A percentile compares a stretch with the other conserved stretches of the same genome.
phyloP scores from a whole-genome alignment of 768 basidiomycete genomes.

The Scleroderma citrinum region DNA sequence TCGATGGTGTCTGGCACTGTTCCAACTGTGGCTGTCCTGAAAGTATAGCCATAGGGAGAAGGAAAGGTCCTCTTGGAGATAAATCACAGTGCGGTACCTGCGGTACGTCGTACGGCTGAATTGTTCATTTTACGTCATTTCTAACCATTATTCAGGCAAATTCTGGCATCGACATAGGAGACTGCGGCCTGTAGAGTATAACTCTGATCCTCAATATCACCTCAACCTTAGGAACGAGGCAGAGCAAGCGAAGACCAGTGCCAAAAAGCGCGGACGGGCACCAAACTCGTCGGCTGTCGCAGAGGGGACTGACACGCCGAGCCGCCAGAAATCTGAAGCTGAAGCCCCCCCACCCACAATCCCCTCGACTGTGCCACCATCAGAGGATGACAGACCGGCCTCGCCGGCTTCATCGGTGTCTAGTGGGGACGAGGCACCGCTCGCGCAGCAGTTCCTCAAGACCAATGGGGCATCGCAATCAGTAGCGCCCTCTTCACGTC shows the following conservation, averaged over 20 bases:
- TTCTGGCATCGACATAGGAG: constrained; percentile 85
- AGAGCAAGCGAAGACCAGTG: constrained; percentile 46
- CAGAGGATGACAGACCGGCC: constrained; percentile 48
- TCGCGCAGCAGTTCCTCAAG: constrained; percentile 58
- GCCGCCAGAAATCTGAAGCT: constrained; percentile 32
- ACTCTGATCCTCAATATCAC: constrained; percentile 68
- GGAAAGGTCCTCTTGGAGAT: constrained; percentile 86
- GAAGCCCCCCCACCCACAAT: constrained; percentile 32
- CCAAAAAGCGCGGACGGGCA: constrained; percentile 44
- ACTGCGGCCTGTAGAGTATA: constrained; percentile 77
- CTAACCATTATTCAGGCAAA: constrained; percentile 51
- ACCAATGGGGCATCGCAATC: constrained; percentile 42
- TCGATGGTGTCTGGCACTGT: constrained; percentile 90
- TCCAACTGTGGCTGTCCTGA: constrained; percentile 93
- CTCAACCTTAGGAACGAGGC: constrained; percentile 47
- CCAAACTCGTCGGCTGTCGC: constrained; percentile 16
- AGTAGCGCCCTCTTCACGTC: constrained; percentile 12
- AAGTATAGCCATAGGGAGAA: constrained; percentile 73
- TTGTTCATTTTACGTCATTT: constrained; percentile 1
- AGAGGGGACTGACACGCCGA: constrained; percentile 52
- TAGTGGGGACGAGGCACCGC: constrained; percentile 66
- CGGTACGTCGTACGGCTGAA: constrained; percentile 40
- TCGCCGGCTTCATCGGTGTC: constrained; percentile 72
- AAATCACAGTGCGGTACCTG: constrained; percentile 91
- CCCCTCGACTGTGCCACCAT: constrained; percentile 22